Evolutionary conservation across 2,329 filamentous ascomycete genomes (phyloP).

Genomic region (Pezicula neosporulosa): DNA sequence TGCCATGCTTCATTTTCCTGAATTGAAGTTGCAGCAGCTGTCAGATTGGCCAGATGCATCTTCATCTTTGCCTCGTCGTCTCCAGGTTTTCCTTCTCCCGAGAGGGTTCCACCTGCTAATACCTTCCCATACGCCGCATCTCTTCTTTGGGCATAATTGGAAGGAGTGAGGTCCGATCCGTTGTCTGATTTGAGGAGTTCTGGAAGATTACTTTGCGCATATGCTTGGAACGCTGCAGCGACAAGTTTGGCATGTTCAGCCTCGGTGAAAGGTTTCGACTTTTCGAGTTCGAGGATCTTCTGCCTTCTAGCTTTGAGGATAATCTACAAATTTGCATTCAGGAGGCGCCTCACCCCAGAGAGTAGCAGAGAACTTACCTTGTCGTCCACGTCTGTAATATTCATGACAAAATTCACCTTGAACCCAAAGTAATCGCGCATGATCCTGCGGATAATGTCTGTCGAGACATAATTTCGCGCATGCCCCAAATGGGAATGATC

Average conservation of each 20-base stretch:
- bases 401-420: constrained; percentile 62
- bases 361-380: constrained; percentile 36
- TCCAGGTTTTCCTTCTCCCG: constrained; percentile 53
- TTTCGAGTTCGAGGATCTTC: constrained; percentile 73
- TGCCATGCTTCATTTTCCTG: constrained; percentile 41
- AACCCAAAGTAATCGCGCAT: constrained; percentile 67
- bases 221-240: constrained; percentile 50
- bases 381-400: constrained; percentile 62
- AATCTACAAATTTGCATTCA: constrained; percentile 41
- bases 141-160: constrained; percentile 46
- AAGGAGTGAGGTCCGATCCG: constrained; percentile 40
- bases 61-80: constrained; percentile 66
- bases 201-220: constrained; percentile 52
- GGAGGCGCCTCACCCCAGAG: background rate
- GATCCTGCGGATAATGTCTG: constrained; percentile 64
- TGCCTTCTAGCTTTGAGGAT: constrained; percentile 73
- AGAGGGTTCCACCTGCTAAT: constrained; percentile 50
- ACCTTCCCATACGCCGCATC: constrained; percentile 52
- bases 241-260: constrained; percentile 45
- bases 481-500: constrained; percentile 67
- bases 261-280: constrained; percentile 60
- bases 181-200: constrained; percentile 38
- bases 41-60: constrained; percentile 59
- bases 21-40: constrained; percentile 44
- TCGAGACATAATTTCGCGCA: constrained; percentile 66